These are phyloP conservation scores for Pleurostoma richardsiae DNA, from an alignment of 2,329 filamentous ascomycete genomes.

Conservation along the genomic window DNA sequence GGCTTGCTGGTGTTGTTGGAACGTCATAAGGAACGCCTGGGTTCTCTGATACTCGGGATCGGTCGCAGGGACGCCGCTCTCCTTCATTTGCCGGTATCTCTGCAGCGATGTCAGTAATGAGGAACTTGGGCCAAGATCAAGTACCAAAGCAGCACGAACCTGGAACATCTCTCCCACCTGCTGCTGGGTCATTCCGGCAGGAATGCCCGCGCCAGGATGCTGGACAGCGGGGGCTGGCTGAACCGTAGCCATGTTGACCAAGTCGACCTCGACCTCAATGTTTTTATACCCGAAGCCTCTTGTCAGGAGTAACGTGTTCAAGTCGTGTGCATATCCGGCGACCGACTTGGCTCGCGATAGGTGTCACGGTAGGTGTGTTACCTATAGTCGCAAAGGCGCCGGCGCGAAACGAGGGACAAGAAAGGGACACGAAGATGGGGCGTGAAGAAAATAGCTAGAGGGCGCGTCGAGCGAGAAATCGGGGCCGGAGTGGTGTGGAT, in stretches of 20 bases:
- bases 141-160: conserved; percentile 39
- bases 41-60: conserved; percentile 87
- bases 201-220: conserved; percentile 58
- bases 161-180: conserved; percentile 70
- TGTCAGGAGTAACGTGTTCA: conserved; percentile 14
- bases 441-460: not conserved
- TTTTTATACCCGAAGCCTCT: conserved; percentile 13
- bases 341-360: not conserved
- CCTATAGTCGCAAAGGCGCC: too few relatives aligned
- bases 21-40: conserved; percentile 66
- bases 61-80: conserved; percentile 70
- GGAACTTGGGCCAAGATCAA: not conserved
- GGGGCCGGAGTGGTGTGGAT: not conserved
- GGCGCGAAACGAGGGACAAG: not conserved
- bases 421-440: not conserved
- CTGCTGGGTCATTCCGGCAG: conserved; percentile 66
- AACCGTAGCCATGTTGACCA: conserved; percentile 71
- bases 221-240: conserved; percentile 67
- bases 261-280: conserved; percentile 14
- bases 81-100: conserved; percentile 89
- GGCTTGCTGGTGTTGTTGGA: conserved; percentile 37
- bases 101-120: conserved; percentile 38
- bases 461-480: not conserved
- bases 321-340: conserved; percentile 30
- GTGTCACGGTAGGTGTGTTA: too few relatives aligned